Evolutionary conservation across 768 basidiomycete genomes (phyloP).

Genomic region (Tubosaeta sp.): DNA sequence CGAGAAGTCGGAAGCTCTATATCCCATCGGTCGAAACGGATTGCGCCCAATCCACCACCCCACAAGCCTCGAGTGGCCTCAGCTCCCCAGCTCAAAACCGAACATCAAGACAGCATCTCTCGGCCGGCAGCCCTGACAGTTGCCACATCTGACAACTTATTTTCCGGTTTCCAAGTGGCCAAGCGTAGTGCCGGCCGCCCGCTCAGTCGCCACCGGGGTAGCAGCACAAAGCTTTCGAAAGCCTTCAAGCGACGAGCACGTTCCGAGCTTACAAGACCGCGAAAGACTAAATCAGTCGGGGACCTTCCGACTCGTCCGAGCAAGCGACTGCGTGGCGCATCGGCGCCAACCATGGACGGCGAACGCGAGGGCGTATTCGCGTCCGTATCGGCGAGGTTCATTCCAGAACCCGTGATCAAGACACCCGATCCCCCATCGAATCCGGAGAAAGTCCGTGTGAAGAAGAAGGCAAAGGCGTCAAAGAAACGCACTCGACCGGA

Average conservation of each 20-base stretch:
- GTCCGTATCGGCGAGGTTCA: neutral
- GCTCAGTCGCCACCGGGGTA: neutral
- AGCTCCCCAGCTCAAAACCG: neutral
- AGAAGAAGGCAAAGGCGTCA: neutral
- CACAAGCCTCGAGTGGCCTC: neutral
- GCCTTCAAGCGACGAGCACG: neutral
- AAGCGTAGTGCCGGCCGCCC: neutral
- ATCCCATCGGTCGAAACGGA: constrained; percentile 12
- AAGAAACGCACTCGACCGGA: constrained; percentile 20
- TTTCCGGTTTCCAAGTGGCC: neutral
- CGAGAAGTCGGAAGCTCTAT: neutral
- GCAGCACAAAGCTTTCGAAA: neutral
- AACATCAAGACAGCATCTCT: neutral
- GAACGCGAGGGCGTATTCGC: neutral
- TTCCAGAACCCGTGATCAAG: neutral
- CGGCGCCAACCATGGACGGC: neutral
- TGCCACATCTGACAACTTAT: neutral
- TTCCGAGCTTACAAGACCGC: neutral
- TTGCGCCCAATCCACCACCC: constrained; percentile 2
- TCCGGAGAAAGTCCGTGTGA: neutral
- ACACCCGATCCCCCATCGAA: neutral
- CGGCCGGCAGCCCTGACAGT: neutral
- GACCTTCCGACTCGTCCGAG: neutral
- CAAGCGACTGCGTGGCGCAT: constrained; percentile 15
- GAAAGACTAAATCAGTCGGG: neutral